phyloP scores from a whole-genome alignment of 78 protist species.

The Dictyostelium purpureum region DNA sequence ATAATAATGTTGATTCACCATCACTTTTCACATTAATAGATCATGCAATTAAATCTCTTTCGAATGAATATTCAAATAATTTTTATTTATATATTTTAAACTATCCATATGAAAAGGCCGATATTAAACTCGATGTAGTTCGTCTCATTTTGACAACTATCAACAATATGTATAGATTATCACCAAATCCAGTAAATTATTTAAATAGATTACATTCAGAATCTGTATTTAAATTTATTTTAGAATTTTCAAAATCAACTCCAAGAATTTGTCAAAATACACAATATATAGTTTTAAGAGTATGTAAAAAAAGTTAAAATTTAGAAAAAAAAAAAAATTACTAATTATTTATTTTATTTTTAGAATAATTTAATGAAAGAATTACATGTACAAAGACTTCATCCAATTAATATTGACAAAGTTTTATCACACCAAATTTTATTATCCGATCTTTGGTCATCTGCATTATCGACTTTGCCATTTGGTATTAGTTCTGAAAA shows the following conservation, averaged over 20 bases:
- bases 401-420: conserved; percentile 20
- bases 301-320: background rate
- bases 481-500: conserved; percentile 18
- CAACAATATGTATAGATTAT: conserved; percentile 52
- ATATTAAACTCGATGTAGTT: background rate
- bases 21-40: conserved; percentile 63
- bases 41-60: conserved; percentile 14
- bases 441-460: conserved; percentile 49
- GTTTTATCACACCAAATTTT: conserved; percentile 33
- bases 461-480: conserved; percentile 31
- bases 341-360: background rate
- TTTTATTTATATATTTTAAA: conserved; percentile 33
- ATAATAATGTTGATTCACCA: background rate
- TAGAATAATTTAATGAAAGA: conserved; percentile 59
- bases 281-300: conserved; percentile 41
- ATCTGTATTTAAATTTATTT: background rate
- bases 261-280: conserved; percentile 7
- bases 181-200: conserved; percentile 58
- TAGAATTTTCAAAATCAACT: background rate
- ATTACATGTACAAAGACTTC: conserved; percentile 23
- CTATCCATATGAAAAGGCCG: background rate
- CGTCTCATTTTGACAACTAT: background rate
- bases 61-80: background rate
- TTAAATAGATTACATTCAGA: conserved; percentile 39
- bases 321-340: background rate